Evolutionary conservation across 2,329 filamentous ascomycete genomes (phyloP).

Genomic region (Neopestalotiopsis sp.): DNA sequence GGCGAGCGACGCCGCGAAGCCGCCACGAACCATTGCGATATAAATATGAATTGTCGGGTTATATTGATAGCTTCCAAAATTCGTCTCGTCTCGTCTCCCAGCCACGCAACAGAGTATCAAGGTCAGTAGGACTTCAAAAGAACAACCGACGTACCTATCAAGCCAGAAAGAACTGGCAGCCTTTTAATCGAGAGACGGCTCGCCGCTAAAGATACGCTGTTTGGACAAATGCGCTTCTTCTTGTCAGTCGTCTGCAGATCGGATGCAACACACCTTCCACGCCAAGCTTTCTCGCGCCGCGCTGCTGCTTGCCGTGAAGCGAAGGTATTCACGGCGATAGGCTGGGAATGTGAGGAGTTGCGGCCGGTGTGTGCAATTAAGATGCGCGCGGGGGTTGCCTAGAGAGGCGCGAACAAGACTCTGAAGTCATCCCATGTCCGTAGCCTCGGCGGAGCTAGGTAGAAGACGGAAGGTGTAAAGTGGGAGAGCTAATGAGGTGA

Average conservation of each 20-base stretch:
- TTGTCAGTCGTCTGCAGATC: not conserved
- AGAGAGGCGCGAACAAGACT: not conserved
- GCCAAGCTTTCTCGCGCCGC: conserved; percentile 9
- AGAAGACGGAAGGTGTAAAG: conserved; percentile 15
- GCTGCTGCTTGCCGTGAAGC: not conserved
- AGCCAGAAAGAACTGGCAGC: not conserved
- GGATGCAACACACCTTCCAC: conserved; percentile 8
- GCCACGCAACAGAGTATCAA: not conserved
- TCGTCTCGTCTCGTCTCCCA: not conserved
- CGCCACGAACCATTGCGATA: conserved; percentile 14
- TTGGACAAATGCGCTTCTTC: not conserved
- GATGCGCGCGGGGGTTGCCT: not conserved
- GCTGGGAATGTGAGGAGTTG: not conserved
- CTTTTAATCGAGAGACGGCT: not conserved
- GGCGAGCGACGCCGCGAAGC: conserved; percentile 8
- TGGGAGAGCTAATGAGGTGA: conserved; percentile 7
- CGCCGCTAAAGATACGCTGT: not conserved
- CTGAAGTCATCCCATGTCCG: not conserved
- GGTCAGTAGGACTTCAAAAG: not conserved
- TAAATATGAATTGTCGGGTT: not conserved
- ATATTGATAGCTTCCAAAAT: too few relatives aligned
- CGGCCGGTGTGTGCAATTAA: not conserved
- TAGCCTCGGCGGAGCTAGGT: conserved; percentile 10
- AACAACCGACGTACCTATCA: conserved; percentile 1
- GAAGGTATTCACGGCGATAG: not conserved